Evolutionary conservation across 2,329 filamentous ascomycete genomes (phyloP), one percentile per base, ranked within the genome.

Genomic region (Pyricularia grisea): DNA sequence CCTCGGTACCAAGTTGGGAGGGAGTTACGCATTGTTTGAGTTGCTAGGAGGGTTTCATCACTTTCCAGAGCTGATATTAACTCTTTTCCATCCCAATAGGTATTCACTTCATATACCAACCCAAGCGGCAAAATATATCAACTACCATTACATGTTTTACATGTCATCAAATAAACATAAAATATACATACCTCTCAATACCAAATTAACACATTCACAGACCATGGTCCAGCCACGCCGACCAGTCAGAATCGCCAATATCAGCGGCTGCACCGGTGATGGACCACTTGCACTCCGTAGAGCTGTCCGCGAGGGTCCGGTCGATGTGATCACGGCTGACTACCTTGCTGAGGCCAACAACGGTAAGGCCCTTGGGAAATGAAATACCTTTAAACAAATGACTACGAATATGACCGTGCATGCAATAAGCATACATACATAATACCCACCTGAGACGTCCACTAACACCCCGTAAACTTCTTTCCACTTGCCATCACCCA

Each of bases 161-260:
- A 50, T 50, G 6, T 17, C 17, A 2, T 42, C 33, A 30, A 14
- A 36, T 10, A 36, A 14, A 10, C 12, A 36, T 3, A 2, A 36
- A 36, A 36, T 14, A 36, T 2, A 36, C 5, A 36, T 36, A 36
- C 33, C 2, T 14, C 14, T 36, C 3, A 1, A 36, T 5, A 14
- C 33, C 33, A 36, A 58, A 10, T 11, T 3, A 58, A 58, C 50
- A 58, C 12, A 36, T 36, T 12, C 11, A 36, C 12, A 36, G n/a
- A 61, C 11, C 58, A 61, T 61, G 58, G 23, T 12, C 58, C n/a
- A 61, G 58, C 65, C 65, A 70, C 65, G 36, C 65, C 73, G 78
- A 9, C 74, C 77, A 1, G 78, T 79, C 11, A 72, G 77, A 9
- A 76, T 80, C 42, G 78, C 77, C 9, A 80, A 80, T 68, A 76